Evolutionary conservation across 2,329 filamentous ascomycete genomes (phyloP), one percentile per base, ranked within the genome.

Genomic region (Xylogone sp.): DNA sequence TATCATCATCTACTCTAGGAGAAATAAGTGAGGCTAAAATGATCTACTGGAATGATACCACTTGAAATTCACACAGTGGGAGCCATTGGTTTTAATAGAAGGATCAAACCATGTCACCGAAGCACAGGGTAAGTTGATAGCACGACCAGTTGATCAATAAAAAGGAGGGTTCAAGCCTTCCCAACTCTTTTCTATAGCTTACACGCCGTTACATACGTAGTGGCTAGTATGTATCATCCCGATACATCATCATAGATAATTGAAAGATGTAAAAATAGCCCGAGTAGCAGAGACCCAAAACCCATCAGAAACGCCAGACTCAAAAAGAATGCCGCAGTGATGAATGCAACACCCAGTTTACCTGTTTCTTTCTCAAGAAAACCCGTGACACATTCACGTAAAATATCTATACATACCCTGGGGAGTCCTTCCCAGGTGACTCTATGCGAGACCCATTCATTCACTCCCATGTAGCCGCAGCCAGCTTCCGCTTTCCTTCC

Each of bases 131-230:
- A 39, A 16, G 10, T 16, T 39, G 34, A 16, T 9, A 18, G n/a
- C n/a, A 16, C 12, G 34, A 16, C 34, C 8, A 39, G 5, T 18
- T 39, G 8, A 39, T 9, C n/a, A 39, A 39, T 18, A 39, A 18
- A 31, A 13, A 39, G 34, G n/a, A 39, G 34, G 34, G n/a, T 39
- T 16, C 34, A 39, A 39, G 8, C 34, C 34, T 39, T 39, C 34
- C 8, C n/a, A 39, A 39, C 56, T 27, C 24, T 51, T 21, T 49
- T 53, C 49, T 56, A 55, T 56, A 52, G 50, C 29, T 56, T 39
- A 39, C 34, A 39, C n/a, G 34, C 34, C 34, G 4, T 18, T 39
- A 39, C 34, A 9, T 39, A 18, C 8, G 34, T 18, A 39, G 34
- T 16, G 34, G 34, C 34, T 18, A 16, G 13, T 24, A 52, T 48